These are phyloP conservation scores for Cyberlindnera bimundalis DNA, from an alignment of 805 yeast genomes.

Conservation along the genomic window DNA sequence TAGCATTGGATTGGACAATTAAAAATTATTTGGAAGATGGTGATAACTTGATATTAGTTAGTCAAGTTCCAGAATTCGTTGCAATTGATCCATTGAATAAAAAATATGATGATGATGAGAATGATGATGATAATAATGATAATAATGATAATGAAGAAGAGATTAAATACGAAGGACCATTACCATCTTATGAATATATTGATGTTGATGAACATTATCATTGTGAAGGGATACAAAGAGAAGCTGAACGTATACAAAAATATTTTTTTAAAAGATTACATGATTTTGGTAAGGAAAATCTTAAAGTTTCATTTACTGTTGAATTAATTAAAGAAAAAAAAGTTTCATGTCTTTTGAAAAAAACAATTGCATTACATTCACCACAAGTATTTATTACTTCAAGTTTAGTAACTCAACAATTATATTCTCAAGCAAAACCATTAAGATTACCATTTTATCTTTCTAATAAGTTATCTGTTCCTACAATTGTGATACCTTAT, in stretches of 20 bases:
- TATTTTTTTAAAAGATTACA: constrained; percentile 19
- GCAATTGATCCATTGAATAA: constrained; percentile 9
- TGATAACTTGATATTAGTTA: constrained; percentile 22
- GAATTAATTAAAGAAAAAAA: constrained; percentile 24
- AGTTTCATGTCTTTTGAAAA: constrained; percentile 15
- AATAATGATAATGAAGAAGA: constrained; percentile 1
- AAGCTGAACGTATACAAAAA: constrained; percentile 13
- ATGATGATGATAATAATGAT: constrained; percentile 1
- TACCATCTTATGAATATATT: constrained; percentile 11
- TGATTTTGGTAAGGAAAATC: constrained; percentile 8
- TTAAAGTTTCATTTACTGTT: constrained; percentile 22
- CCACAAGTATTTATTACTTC: constrained; percentile 24
- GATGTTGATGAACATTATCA: constrained; percentile 16
- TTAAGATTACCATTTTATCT: constrained; percentile 22
- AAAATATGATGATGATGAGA: background rate
- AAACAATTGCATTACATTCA: constrained; percentile 17
- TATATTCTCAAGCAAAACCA: constrained; percentile 4
- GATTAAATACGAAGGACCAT: background rate
- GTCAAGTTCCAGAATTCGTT: constrained; percentile 20
- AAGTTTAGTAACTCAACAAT: constrained; percentile 14
- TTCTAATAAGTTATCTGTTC: constrained; percentile 18
- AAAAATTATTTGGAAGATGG: constrained; percentile 23
- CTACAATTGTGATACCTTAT: constrained; percentile 23
- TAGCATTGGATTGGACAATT: constrained; percentile 24
- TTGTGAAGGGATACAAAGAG: constrained; percentile 11